Base-by-base conservation (phyloP, 1,284 basidiomycete genomes). In the Pholiota adiposa region DNA sequence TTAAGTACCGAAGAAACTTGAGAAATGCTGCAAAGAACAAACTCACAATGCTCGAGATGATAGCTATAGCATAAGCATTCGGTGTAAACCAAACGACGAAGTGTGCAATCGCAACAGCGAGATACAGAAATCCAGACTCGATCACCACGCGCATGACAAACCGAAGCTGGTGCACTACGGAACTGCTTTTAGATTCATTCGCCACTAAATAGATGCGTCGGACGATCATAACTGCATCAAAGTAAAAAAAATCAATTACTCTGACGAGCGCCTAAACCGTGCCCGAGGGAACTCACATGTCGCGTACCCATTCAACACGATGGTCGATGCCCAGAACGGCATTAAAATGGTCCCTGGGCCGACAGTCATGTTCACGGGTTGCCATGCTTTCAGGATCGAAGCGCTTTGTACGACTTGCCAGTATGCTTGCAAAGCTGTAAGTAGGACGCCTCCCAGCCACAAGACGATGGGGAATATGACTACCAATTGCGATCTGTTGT, bases 41-140 rank as follows among this genome's bases (percentile, higher is more conserved):
- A 58, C 59, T 51, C 49, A 60, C 62, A 7, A 46, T 56, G 38
- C 59, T 55, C 18, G 49, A 56, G 4, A 63, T 41, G 3, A 56
- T 51, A 9, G 55, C 36, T n/a, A 57, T 60, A 1, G 59, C 59
- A 9, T 51, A 51, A 4, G 43, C 31, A 25, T 44, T 59, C 9
- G 58, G 44, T 18, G 59, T 61, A 43, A 51, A 63, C 62, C 59
- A 63, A 1, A 56, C 52, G 12, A 59, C 57, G 9, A 63, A 63
- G 27, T 63, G 16, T 53, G 44, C 44, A 6, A 46, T 27, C 5
- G 44, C 44, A 4, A 27, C 44, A 2, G 44, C 25, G 23, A 46
- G 40, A 18, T 63, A 63, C 27, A 63, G 23, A 9, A 51, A 38
- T 1, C 62, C 62, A 9, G 62, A 63, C 27, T 63, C 62, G 6